Base-by-base conservation (phyloP, 2,329 filamentous ascomycete species). In the Alternaria sp. region DNA sequence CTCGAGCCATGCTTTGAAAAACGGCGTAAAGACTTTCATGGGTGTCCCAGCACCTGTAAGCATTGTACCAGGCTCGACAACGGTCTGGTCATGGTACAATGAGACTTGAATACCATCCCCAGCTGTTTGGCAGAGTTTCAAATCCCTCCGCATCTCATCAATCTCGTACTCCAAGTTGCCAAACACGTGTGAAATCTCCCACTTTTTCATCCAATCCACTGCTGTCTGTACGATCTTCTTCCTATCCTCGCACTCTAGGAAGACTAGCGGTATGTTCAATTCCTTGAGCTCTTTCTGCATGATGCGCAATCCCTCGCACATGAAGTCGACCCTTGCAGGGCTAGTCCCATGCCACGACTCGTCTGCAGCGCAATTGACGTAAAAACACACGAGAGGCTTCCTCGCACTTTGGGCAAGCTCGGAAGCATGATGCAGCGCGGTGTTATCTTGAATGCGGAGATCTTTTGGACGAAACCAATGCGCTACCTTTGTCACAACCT, bases 391-490 rank as follows among this genome's bases (percentile, higher is more conserved):
- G 40, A 86, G 68, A 26, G 76, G 79, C 44, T 77, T 80, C 8
- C 80, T 79, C 3, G 80, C 77, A 57, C 81, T 81, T 65, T 83
- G 80, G 1, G 83, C 83, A 45, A 83, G 81, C 52, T 81, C 70
- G 0, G 82, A 81, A 5, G 84, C 84, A 44, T 83, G 79, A 45
- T 84, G 74, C 10, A 86, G 72, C 6, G 76, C 82, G n/a, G 76
- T 81, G 61, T 86, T 86, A 64, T 86, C 84, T 50, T 85, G 81
- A 49, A 83, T 81, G 21, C 84, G 79, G 8, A 86, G 70, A 57
- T 86, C 84, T 64, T 85, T 85, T 60, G 80, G 81, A n/a, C 83
- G 81, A 66, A 85, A 86, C 84, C 84, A 86, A 63, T 85, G 83
- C 6, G 82, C 74, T 1, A 85, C 80, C 61, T 79, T 82, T n/a